Evolutionary conservation across 208 protist species (phyloP), one percentile per base, ranked within the genome.

Genomic region (Leishmania guyanensis): DNA sequence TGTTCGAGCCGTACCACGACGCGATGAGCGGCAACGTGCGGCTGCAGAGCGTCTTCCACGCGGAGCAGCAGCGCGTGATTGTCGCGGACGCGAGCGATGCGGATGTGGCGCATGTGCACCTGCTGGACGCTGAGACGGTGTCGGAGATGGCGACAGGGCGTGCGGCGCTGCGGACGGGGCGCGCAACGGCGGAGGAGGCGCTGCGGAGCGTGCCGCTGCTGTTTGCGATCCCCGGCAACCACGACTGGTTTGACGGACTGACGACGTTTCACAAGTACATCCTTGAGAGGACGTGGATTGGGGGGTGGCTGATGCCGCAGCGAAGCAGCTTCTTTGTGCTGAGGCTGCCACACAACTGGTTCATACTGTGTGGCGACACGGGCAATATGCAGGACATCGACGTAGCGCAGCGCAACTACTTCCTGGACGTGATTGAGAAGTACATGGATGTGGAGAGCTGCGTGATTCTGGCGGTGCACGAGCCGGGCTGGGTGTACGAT

Each of bases 181-280:
- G 77, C 73, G 83, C 78, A 14, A 92, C 81, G 8, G 87, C 80
- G 26, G 87, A 91, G 73, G 88, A 92, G 76, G 88, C 87, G 26
- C 81, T 95, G 74, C 89, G 84, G 29, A 94, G 82, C 53, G 77
- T 90, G 74, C 93, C 94, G 73, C 66, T 96, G 75, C 85, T 95
- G 22, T 97, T 96, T 75, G 88, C 94, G 29, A 94, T 97, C 65
- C 95, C 95, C 8, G 93, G 93, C 64, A 98, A 97, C 78, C 93
- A 98, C 86, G 95, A 97, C 85, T 98, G 95, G 95, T 89, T 96
- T 77, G 95, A 98, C 77, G 95, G 95, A 17, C 91, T 97, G 43
- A 83, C 87, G 33, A 95, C 90, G 26, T 98, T 89, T 80, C 86
- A 89, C 71, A 93, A 95, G 76, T 93, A 90, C 85, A 95, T 98